Evolutionary conservation across 1,284 basidiomycete species (phyloP).

Genomic region (Tremellales sp.): DNA sequence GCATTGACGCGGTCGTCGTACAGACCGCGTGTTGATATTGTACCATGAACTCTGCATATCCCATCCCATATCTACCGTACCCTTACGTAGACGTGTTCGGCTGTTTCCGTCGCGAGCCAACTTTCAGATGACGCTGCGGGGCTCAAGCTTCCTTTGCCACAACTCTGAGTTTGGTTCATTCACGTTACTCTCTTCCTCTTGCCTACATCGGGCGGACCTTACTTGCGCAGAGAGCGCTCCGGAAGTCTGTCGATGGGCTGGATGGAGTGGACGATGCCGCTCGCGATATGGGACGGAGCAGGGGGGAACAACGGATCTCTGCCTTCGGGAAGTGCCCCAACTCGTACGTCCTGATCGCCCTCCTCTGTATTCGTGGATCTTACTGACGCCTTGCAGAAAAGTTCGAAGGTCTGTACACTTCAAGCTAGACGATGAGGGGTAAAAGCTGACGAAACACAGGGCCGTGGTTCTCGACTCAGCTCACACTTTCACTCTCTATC

Average conservation of each 20-base stretch:
- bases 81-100: too few relatives aligned
- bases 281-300: conserved; percentile 6
- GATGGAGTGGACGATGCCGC: conserved; percentile 2
- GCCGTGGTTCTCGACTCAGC: conserved; percentile 70
- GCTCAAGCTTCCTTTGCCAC: too few relatives aligned
- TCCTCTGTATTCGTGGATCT: not conserved
- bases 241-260: not conserved
- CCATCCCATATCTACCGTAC: too few relatives aligned
- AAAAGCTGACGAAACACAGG: conserved; percentile 14
- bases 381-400: conserved; percentile 18
- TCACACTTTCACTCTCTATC: conserved; percentile 70
- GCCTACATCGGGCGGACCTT: too few relatives aligned
- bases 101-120: too few relatives aligned
- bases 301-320: not conserved
- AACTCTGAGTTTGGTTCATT: too few relatives aligned
- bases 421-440: not conserved
- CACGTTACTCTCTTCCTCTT: too few relatives aligned
- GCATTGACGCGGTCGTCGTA: too few relatives aligned
- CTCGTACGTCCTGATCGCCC: conserved; percentile 10
- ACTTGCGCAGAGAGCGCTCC: not conserved
- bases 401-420: conserved; percentile 22
- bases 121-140: too few relatives aligned
- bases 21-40: too few relatives aligned
- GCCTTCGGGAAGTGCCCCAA: conserved; percentile 19
- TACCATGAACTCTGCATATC: too few relatives aligned